Base-by-base conservation (phyloP, 768 basidiomycete genomes). In the Tephrocybe sp. region DNA sequence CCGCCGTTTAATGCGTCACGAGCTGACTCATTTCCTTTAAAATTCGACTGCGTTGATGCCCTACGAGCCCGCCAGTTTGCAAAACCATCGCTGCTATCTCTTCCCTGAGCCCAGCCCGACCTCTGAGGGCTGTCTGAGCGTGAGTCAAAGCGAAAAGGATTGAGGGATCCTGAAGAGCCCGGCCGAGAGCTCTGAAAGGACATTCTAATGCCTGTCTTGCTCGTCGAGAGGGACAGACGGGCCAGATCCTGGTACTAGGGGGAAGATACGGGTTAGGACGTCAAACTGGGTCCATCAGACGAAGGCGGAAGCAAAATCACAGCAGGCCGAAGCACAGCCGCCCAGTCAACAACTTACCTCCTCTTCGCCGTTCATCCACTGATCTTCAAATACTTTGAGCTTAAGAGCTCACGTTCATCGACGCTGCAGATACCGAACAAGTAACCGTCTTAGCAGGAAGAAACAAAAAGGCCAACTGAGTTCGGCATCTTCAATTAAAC, bases 11-110 rank as follows among this genome's bases (percentile, higher is more conserved):
- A 51, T 26, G 45, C 57, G 45, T 54, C 52, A 22, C 51, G 14
- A 1, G 57, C 49, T 44, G 65, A 62, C 48, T 65, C 65, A 52
- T 70, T 70, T 35, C 65, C 66, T 55, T 73, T 71, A 42, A 64
- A 60, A 16, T 56, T 62, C n/a, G 65, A 58, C 33, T 57, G 58
- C 16, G 54, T 50, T 16, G 58, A 61, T 16, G 60, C 39, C 52
- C 63, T 48, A 53, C 63, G 65, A 45, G 54, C 57, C 56, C 62
- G 59, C 48, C 52, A 46, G 14, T 41, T 48, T 14, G 53, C 48
- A 38, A 55, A 57, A 19, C 54, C 52, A 39, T 56, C 55, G 34
- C 39, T 43, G 22, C 45, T 53, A 11, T 55, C 54, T 32, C 45
- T 54, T 26, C 52, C 43, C 45, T 58, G 44, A 40, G 14, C 60